These are phyloP conservation scores for Amyloporia xantha DNA, from an alignment of 768 basidiomycete species.

Conservation along the genomic window DNA sequence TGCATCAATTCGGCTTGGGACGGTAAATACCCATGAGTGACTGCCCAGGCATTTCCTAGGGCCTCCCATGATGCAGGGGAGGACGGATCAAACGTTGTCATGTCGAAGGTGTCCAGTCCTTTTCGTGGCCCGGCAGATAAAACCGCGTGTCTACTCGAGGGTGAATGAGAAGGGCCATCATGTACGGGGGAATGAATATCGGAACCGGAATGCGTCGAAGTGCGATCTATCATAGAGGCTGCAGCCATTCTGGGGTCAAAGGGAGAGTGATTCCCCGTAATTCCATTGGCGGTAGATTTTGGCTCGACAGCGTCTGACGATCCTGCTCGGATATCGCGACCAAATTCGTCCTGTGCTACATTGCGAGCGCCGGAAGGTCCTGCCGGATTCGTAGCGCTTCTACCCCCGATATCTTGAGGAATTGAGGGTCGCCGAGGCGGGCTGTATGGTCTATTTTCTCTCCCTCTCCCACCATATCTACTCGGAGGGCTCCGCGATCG, in stretches of 20 bases:
- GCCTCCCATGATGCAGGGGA: constrained; percentile 73
- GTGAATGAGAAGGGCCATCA: background rate
- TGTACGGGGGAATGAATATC: background rate
- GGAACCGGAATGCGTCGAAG: background rate
- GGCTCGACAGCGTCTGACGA: constrained; percentile 30
- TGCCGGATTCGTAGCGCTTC: constrained; percentile 10
- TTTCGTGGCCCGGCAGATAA: background rate
- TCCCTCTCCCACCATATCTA: constrained; percentile 44
- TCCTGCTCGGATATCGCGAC: constrained; percentile 65
- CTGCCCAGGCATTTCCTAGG: constrained; percentile 72
- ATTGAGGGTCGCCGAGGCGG: constrained; percentile 40
- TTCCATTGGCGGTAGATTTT: constrained; percentile 2
- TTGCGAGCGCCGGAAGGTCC: constrained; percentile 17
- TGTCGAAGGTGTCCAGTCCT: constrained; percentile 66
- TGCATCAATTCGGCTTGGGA: constrained; percentile 74
- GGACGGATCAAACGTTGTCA: constrained; percentile 66
- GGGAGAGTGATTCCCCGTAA: constrained; percentile 7
- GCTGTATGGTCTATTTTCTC: constrained; percentile 50
- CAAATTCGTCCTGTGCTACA: constrained; percentile 77
- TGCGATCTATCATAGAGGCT: background rate
- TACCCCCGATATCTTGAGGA: constrained; percentile 21
- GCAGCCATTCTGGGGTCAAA: background rate
- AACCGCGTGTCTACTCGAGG: background rate
- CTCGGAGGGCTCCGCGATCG: constrained; percentile 71
- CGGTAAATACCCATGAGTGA: constrained; percentile 60